phyloP scores from a whole-genome alignment of 257 asterid genomes.

The Knoxia roxburghii region DNA sequence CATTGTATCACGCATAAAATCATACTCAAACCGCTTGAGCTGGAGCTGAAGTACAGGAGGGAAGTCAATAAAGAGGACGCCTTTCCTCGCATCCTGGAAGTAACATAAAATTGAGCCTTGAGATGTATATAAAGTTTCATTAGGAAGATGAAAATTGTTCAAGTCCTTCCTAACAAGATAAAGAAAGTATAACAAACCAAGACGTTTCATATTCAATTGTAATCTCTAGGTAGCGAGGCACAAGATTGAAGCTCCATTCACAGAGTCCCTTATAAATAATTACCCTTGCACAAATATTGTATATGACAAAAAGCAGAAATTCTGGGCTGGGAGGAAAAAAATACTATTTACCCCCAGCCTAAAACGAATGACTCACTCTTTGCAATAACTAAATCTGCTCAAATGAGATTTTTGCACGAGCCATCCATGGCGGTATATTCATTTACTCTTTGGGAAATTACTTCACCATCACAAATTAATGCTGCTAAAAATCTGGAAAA shows the following conservation, averaged over 20 bases:
- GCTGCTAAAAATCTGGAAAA: neutral
- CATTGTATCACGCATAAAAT: constrained; percentile 93
- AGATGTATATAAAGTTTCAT: neutral
- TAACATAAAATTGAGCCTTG: neutral
- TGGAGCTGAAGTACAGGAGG: constrained; percentile 99
- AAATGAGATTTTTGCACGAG: neutral
- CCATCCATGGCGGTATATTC: neutral
- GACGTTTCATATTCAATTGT: neutral
- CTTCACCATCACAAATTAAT: neutral
- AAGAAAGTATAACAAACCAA: neutral
- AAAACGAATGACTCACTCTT: neutral
- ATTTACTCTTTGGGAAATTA: neutral
- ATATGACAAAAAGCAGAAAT: neutral
- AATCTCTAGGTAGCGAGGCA: neutral
- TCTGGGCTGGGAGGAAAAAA: neutral
- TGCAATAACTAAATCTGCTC: neutral
- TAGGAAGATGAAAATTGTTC: neutral
- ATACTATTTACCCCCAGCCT: neutral
- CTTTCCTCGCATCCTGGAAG: constrained; percentile 94
- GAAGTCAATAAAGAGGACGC: constrained; percentile 88
- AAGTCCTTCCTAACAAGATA: neutral
- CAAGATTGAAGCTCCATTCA: neutral
- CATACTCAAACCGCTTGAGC: constrained; percentile 95
- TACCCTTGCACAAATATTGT: neutral
- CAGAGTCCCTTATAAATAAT: neutral